Evolutionary conservation across 2,329 filamentous ascomycete genomes (phyloP).

Genomic region (Colletotrichum incanum): DNA sequence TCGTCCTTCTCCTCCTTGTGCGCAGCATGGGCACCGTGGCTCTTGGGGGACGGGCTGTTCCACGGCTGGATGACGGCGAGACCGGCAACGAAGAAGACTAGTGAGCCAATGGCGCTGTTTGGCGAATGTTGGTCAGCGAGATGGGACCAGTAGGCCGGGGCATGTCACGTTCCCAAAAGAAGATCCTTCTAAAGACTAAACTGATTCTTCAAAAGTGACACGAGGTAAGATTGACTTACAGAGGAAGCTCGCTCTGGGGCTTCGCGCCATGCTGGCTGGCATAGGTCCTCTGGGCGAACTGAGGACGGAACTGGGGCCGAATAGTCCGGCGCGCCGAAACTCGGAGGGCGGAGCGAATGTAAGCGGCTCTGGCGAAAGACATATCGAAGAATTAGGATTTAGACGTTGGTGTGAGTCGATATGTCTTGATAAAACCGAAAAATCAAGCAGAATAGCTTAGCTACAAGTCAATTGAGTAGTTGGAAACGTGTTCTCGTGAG

Average conservation of each 20-base stretch:
- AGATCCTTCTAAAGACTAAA: not conserved
- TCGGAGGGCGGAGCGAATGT: conserved; percentile 40
- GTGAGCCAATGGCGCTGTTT: conserved; percentile 32
- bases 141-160: not conserved
- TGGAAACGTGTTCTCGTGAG: conserved; percentile 18
- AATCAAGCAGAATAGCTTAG: not conserved
- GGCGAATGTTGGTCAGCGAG: not conserved
- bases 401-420: not conserved
- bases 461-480: conserved; percentile 17
- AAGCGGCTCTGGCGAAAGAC: conserved; percentile 37
- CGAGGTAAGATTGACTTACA: conserved; percentile 13
- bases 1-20: conserved; percentile 24
- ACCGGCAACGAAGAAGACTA: conserved; percentile 30
- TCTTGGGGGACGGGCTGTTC: conserved; percentile 28
- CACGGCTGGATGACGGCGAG: conserved; percentile 39
- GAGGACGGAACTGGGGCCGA: conserved; percentile 37
- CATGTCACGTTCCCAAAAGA: not conserved
- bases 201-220: not conserved
- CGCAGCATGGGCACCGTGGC: conserved; percentile 25
- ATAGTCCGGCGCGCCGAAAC: conserved; percentile 39
- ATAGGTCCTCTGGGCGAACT: conserved; percentile 38
- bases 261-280: conserved; percentile 41
- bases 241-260: conserved; percentile 39
- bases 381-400: not conserved
- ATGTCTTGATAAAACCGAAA: not conserved